Percentiles rank a stretch among this genome's conserved stretches.
These are phyloP conservation scores for Ophiostoma tasmaniense DNA, from an alignment of 2,329 filamentous ascomycete genomes.

Conservation along the genomic window DNA sequence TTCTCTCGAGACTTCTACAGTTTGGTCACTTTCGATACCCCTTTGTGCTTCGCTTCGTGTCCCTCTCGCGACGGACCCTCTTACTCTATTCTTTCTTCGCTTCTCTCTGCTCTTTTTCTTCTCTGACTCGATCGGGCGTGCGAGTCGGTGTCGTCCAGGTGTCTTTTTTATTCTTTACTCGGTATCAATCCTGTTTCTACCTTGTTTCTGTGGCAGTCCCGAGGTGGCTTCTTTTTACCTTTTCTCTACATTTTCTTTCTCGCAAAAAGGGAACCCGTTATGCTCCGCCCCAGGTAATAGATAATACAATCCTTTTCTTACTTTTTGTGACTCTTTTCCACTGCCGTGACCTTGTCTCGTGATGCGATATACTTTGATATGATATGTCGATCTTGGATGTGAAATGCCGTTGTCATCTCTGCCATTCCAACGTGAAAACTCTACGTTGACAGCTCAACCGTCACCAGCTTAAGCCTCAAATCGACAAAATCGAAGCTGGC, in stretches of 20 bases:
- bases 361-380: too few species aligned
- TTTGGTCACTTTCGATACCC: slow-evolving; percentile 10
- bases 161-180: neutral
- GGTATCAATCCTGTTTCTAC: neutral
- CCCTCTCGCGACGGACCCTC: neutral
- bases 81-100: neutral
- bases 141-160: neutral
- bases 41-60: neutral
- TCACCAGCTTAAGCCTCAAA: neutral
- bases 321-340: slow-evolving; percentile 3
- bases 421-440: neutral
- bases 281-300: neutral
- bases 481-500: too few species aligned
- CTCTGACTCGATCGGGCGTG: slow-evolving; percentile 3
- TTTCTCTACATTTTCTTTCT: neutral
- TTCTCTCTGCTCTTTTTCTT: neutral
- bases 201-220: neutral
- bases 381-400: neutral
- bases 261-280: neutral
- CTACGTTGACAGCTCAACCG: neutral
- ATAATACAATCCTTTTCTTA: slow-evolving; percentile 7
- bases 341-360: neutral
- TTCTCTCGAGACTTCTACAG: neutral
- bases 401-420: neutral
- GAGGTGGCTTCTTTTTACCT: neutral